Conservation (phyloP, 1,284 basidiomycete genomes). For the Termitomyces sp. region DNA sequence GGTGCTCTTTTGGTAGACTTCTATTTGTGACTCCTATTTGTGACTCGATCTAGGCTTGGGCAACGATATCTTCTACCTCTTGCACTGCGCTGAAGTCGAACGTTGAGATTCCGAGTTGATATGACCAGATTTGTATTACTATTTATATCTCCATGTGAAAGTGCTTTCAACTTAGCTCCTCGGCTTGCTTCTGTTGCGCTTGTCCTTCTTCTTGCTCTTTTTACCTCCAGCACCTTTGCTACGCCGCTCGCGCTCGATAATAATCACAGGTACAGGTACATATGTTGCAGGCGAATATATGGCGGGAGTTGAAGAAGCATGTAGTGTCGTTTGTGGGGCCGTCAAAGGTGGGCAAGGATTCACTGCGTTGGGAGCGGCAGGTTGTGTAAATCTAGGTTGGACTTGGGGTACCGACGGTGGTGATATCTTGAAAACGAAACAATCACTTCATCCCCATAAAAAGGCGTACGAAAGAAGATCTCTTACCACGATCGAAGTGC, state of each 20-base stretch:
- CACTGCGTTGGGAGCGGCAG: too few relatives aligned
- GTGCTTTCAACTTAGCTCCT: neutral
- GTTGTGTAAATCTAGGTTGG: neutral
- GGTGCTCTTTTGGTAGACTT: too few relatives aligned
- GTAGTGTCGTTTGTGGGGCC: neutral
- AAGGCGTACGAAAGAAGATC: neutral
- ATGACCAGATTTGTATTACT: neutral
- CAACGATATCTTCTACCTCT: too few relatives aligned
- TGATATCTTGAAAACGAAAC: neutral
- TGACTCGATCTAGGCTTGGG: neutral
- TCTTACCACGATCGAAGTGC: constrained; percentile 8
- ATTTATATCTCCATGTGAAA: neutral
- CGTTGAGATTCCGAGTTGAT: too few relatives aligned
- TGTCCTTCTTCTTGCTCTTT: constrained; percentile 6
- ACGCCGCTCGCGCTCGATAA: constrained; percentile 1
- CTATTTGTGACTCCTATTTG: neutral
- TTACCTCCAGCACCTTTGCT: constrained; percentile 1
- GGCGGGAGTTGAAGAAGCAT: neutral
- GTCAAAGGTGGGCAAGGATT: neutral
- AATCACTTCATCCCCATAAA: neutral
- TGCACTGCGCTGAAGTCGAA: too few relatives aligned
- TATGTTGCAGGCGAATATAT: neutral
- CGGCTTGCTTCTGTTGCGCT: constrained; percentile 5
- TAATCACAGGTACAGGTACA: neutral
- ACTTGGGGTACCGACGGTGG: neutral